Evolutionary conservation across 495 filamentous ascomycete genomes (phyloP), one percentile per base, ranked within the genome.

Genomic region (Xylaria venustula): DNA sequence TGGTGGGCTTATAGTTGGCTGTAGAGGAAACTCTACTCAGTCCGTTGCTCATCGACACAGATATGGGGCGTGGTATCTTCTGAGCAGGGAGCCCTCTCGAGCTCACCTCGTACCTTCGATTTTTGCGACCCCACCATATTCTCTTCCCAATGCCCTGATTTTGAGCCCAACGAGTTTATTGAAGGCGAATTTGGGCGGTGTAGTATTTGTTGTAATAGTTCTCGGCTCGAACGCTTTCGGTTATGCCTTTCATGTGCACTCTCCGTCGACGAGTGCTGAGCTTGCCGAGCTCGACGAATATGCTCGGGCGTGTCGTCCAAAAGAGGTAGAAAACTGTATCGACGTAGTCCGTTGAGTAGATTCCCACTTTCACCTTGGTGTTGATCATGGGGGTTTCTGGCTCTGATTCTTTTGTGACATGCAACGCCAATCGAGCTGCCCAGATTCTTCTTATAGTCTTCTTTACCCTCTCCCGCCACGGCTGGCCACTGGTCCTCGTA

Each of bases 311-410:
- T 41, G 8, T 32, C 30, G 22, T 61, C 58, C 12, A 36, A 40
- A 7, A 61, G 37, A 25, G 58, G 28, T 25, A 54, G 30, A 50
- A 62, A 54, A 25, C 42, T 62, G 22, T 34, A 50, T 30, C 52
- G 45, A 23, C 45, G 51, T 19, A 50, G 17, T 34, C 46, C 32
- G 34, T 51, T 45, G 11, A 51, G 30, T 12, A 32, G 11, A 23
- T 37, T 34, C 32, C 41, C 52, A 7, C 22, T 40, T 30, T 28
- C n/a, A n/a, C 30, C 34, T 32, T 41, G 32, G 8, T 22, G 17
- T 17, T 42, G 25, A 23, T 44, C 12, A 15, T 7, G 9, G 22
- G 20, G 0, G 0, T 41, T 25, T 30, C 44, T 55, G 6, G 17
- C n/a, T 5, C 20, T 30, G 8, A 54, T 53, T 32, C 45, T 62